A percentile compares a stretch with the other conserved stretches of the same genome.
Evolutionary conservation across 371 early-diverging fungal species (phyloP).

Genomic region (Mucor sp.): DNA sequence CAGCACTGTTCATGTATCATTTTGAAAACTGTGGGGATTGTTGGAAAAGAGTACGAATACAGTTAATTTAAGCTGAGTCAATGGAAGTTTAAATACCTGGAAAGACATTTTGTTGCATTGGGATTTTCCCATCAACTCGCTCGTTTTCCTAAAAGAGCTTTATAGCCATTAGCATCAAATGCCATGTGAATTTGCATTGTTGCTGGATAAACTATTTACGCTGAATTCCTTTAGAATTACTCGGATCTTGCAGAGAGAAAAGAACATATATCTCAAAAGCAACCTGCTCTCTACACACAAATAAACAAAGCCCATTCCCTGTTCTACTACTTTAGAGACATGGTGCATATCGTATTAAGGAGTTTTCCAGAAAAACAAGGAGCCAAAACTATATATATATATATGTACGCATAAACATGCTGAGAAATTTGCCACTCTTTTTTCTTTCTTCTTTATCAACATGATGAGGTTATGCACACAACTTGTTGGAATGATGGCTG

Average conservation of each 20-base stretch:
- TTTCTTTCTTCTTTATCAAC: background rate
- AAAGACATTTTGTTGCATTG: background rate
- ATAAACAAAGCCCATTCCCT: background rate
- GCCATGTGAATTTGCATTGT: slow-evolving; percentile 6
- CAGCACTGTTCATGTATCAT: background rate
- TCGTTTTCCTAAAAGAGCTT: background rate
- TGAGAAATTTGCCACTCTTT: background rate
- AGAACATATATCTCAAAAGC: background rate
- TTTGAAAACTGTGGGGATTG: background rate
- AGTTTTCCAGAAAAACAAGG: background rate
- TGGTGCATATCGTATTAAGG: background rate
- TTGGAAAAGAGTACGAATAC: background rate
- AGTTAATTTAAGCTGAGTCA: slow-evolving; percentile 21
- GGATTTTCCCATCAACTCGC: slow-evolving; percentile 16
- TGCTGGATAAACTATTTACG: background rate
- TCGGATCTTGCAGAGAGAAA: background rate
- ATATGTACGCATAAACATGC: background rate
- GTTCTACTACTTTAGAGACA: background rate
- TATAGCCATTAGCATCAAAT: background rate
- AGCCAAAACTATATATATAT: background rate
- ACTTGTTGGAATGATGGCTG: background rate
- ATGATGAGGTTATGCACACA: background rate
- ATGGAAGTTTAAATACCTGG: background rate
- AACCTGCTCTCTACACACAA: background rate
- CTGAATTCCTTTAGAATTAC: no score